Conservation (phyloP, 331 rosid species). For the Ulmus americana region DNA sequence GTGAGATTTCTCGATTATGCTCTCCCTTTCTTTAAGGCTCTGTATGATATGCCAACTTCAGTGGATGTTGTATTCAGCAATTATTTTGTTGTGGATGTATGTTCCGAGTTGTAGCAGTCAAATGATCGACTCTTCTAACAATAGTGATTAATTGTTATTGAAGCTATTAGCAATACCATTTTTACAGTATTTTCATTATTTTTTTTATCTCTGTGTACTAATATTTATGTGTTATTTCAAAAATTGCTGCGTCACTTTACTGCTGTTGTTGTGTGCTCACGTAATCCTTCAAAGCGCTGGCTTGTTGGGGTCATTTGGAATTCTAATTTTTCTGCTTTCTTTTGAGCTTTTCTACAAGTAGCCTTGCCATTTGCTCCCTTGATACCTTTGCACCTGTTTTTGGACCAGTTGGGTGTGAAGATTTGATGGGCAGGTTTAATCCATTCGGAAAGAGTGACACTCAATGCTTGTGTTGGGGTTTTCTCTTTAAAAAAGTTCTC, state of each 20-base stretch:
- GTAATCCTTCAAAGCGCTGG: neutral
- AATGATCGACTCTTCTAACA: neutral
- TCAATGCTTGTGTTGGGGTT: neutral
- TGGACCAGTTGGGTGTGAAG: neutral
- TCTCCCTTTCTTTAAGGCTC: neutral
- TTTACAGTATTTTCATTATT: neutral
- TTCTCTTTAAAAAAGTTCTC: neutral
- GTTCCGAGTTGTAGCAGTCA: neutral
- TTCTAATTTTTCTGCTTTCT: neutral
- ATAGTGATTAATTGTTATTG: neutral
- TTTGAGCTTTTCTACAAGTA: neutral
- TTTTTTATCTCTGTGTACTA: neutral
- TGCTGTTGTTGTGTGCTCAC: neutral
- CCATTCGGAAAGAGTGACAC: neutral
- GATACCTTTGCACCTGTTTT: neutral
- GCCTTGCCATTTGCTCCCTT: neutral
- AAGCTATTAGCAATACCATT: neutral
- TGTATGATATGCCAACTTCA: neutral
- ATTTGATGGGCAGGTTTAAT: neutral
- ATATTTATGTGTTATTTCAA: neutral
- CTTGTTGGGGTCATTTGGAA: neutral
- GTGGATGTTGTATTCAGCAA: neutral
- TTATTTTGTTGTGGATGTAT: neutral
- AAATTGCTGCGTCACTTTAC: neutral
- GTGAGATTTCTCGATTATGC: conserved; percentile 32